Evolutionary conservation across 75 land plant genomes (phyloP).

Genomic region (Larix kaempferi): DNA sequence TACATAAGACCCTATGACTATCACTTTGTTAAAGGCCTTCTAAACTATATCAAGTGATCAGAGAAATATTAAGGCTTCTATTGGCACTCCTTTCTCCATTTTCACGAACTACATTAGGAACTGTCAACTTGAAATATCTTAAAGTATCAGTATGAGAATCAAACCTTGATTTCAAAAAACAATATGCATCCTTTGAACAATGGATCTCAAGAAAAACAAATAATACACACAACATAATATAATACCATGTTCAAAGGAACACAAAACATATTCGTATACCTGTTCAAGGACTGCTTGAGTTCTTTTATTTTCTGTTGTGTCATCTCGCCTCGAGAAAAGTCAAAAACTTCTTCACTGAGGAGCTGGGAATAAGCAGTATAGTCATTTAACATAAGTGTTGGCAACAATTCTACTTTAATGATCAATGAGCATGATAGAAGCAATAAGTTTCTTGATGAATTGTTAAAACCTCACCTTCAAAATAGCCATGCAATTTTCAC

Average conservation of each 20-base stretch:
- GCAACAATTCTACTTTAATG: background rate
- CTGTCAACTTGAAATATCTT: too few species aligned
- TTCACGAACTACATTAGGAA: too few species aligned
- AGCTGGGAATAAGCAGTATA: slow-evolving; percentile 46
- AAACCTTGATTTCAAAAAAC: too few species aligned
- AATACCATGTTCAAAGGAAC: background rate
- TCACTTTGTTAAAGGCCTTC: too few species aligned
- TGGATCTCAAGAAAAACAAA: too few species aligned
- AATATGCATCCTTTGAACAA: too few species aligned
- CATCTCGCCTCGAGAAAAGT: slow-evolving; percentile 99
- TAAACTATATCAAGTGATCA: too few species aligned
- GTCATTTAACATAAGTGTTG: background rate
- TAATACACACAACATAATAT: too few species aligned
- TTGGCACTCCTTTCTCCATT: too few species aligned
- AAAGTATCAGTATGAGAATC: too few species aligned
- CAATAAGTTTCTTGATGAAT: background rate
- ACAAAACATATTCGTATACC: slow-evolving; percentile 30
- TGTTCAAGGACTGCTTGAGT: slow-evolving; percentile 90
- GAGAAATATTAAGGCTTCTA: too few species aligned
- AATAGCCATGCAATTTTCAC: slow-evolving; percentile 99
- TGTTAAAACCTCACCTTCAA: slow-evolving; percentile 52
- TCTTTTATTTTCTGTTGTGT: slow-evolving; percentile 97
- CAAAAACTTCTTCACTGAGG: slow-evolving; percentile 98
- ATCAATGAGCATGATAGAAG: background rate
- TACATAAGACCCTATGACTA: background rate